These are phyloP conservation scores for Didymella glomerata DNA, from an alignment of 2,329 filamentous ascomycete genomes.

Conservation along the genomic window DNA sequence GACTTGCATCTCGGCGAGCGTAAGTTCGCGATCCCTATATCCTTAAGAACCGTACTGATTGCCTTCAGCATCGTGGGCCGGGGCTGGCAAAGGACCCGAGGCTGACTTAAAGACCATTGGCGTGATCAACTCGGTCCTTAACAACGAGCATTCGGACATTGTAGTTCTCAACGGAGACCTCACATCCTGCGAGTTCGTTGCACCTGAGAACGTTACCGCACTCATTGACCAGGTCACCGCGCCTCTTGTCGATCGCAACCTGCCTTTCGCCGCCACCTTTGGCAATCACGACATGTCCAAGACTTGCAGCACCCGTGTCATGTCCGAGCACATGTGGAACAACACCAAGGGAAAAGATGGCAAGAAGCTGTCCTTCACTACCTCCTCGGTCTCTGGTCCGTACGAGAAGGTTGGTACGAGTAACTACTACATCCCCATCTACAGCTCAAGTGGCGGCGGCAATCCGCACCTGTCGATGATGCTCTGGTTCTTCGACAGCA, in stretches of 20 bases:
- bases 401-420: conserved; percentile 51
- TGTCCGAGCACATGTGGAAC: conserved; percentile 39
- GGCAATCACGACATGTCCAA: conserved; percentile 70
- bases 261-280: conserved; percentile 73
- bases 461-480: conserved; percentile 55
- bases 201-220: conserved; percentile 25
- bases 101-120: conserved; percentile 65
- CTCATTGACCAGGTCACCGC: conserved; percentile 38
- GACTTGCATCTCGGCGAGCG: conserved; percentile 78
- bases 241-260: conserved; percentile 62
- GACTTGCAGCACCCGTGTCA: conserved; percentile 35
- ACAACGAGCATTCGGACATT: conserved; percentile 64
- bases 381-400: conserved; percentile 52
- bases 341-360: conserved; percentile 61
- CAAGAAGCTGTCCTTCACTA: conserved; percentile 53
- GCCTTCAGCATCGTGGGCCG: conserved; percentile 19
- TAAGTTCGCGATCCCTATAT: conserved; percentile 48
- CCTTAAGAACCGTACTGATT: conserved; percentile 10
- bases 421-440: conserved; percentile 65
- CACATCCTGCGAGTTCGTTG: conserved; percentile 67
- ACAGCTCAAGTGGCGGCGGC: conserved; percentile 47
- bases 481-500: conserved; percentile 75
- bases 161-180: conserved; percentile 77
- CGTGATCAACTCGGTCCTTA: conserved; percentile 67
- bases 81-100: conserved; percentile 30